Evolutionary conservation across 805 yeast genomes (phyloP), one percentile per base, ranked within the genome.

Genomic region (Wickerhamiella allomyrinae): DNA sequence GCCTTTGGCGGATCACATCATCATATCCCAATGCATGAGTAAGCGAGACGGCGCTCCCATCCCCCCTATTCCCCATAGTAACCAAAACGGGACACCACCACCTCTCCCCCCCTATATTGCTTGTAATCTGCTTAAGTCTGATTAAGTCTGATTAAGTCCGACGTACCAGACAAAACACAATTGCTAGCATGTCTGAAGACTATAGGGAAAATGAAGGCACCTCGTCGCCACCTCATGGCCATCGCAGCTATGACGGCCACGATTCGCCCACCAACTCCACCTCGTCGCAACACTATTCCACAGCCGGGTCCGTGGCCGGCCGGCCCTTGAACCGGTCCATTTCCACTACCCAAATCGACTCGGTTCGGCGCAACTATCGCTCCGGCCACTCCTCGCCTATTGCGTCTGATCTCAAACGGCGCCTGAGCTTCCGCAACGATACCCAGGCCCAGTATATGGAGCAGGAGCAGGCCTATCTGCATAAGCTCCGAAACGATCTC

Each of bases 401-500:
- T 13, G 34, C 21, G 21, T 13, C 34, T n/a, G 34, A 31, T 31
- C 34, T 31, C 37, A 11, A 39, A 17, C 31, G 31, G 5, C 31
- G 31, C 15, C 8, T 27, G 15, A 27, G 31, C 15, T 27, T 27
- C 31, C 4, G 31, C 13, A 41, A 46, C 19, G 54, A 49, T n/a
- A 37, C 52, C 14, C 58, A 53, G 48, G 62, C 62, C 29, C 69
- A 65, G 50, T 74, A 73, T 54, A 53, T 68, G 44, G 72, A 76
- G 3, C 87, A 80, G 52, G 91, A 82, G 54, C 69, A 69, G 51
- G 71, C 76, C 1, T 81, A 81, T 51, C 58, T 82, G 44, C 72
- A 70, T 43, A 73, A 73, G 53, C 71, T 81, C 53, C 69, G 71
- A 45, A 76, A 76, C 48, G 77, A 73, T 47, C 62, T 67, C 31